Percentiles rank a stretch among this genome's conserved stretches.
phyloP scores from a whole-genome alignment of 2,329 filamentous ascomycete species.

The Madurella fahalii region DNA sequence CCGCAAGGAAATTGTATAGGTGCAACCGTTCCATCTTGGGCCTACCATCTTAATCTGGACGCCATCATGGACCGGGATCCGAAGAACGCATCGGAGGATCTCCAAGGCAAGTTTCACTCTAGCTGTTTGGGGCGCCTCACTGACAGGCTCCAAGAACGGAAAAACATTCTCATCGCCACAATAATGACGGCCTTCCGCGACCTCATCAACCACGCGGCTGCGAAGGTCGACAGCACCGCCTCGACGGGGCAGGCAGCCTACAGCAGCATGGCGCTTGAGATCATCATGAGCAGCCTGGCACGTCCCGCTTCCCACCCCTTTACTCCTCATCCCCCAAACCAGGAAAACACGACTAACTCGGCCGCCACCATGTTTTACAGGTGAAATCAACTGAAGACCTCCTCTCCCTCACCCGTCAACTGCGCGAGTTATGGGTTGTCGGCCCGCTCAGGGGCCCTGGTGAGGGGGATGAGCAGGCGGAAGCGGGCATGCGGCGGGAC shows the following conservation, averaged over 20 bases:
- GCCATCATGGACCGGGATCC: slow-evolving; percentile 12
- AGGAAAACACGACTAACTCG: too few species aligned
- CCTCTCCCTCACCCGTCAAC: slow-evolving; percentile 42
- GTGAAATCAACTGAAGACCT: slow-evolving; percentile 42
- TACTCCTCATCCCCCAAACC: neutral
- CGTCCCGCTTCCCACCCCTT: slow-evolving; percentile 12
- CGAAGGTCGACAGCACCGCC: slow-evolving; percentile 31
- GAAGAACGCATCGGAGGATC: slow-evolving; percentile 4
- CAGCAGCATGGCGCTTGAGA: slow-evolving; percentile 39
- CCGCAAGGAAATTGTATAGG: too few species aligned
- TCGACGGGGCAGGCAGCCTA: slow-evolving; percentile 37
- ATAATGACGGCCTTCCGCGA: slow-evolving; percentile 43
- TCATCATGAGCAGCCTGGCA: slow-evolving; percentile 36
- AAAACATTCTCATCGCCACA: slow-evolving; percentile 42
- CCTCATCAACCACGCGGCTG: slow-evolving; percentile 37
- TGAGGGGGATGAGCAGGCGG: slow-evolving; percentile 38
- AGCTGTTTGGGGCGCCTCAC: too few species aligned
- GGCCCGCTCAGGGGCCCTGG: slow-evolving; percentile 43
- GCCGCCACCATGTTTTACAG: slow-evolving; percentile 23
- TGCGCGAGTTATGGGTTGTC: slow-evolving; percentile 48
- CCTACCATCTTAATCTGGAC: neutral
- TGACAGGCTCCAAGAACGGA: slow-evolving; percentile 36
- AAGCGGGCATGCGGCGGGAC: slow-evolving; percentile 32
- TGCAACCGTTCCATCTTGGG: too few species aligned
- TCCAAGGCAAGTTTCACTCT: slow-evolving; percentile 4